Evolutionary conservation across 257 asterid species (phyloP).

Genomic region (Fraxinus cuspidata): DNA sequence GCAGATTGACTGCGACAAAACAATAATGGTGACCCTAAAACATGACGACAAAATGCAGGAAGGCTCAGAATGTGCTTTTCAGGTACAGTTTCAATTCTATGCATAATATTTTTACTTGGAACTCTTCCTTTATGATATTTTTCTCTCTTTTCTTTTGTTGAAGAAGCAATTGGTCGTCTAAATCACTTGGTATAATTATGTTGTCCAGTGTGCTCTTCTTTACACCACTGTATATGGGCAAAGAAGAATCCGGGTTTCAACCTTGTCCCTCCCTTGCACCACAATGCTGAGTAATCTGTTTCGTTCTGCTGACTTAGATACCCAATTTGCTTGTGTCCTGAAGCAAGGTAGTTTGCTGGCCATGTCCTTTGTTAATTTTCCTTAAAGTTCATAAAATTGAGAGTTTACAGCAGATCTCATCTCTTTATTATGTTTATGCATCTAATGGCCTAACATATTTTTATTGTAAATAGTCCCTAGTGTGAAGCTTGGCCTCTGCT

Average conservation of each 20-base stretch:
- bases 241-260: slow-evolving; percentile 96
- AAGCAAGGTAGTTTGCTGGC: slow-evolving; percentile 67
- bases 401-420: not conserved
- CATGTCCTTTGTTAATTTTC: not conserved
- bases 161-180: slow-evolving; percentile 10
- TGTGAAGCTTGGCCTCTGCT: not conserved
- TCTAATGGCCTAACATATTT: not conserved
- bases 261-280: slow-evolving; percentile 91
- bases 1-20: slow-evolving; percentile 97
- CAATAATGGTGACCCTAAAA: slow-evolving; percentile 88
- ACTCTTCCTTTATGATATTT: not conserved
- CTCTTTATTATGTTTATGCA: not conserved
- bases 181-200: slow-evolving; percentile 29
- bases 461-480: not conserved
- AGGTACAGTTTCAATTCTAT: slow-evolving; percentile 48
- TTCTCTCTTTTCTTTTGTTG: not conserved
- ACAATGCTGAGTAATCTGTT: slow-evolving; percentile 85
- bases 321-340: slow-evolving; percentile 85
- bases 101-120: slow-evolving; percentile 9
- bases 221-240: slow-evolving; percentile 95
- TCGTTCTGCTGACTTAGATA: slow-evolving; percentile 95
- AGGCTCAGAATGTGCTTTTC: slow-evolving; percentile 92
- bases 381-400: not conserved
- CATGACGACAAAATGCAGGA: slow-evolving; percentile 98
- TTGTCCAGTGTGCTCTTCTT: slow-evolving; percentile 86